phyloP scores from a whole-genome alignment of 2,329 filamentous ascomycete genomes.

The Drechslerella stenobrocha region DNA sequence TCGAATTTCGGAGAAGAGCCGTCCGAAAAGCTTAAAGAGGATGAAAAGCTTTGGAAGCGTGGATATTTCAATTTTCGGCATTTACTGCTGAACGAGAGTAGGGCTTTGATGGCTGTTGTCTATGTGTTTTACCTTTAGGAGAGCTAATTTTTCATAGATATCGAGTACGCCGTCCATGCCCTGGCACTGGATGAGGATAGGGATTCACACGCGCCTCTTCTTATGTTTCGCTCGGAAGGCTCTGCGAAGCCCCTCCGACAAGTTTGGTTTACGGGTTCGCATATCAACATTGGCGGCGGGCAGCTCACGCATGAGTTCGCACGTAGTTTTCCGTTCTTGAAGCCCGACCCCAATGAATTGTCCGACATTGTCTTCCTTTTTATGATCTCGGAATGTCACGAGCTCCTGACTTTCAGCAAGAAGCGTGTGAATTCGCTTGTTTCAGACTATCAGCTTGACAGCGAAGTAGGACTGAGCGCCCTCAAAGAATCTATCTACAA shows the following conservation, averaged over 20 bases:
- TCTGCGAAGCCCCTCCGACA: conserved; percentile 20
- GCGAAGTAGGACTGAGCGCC: not conserved
- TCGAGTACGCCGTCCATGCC: conserved; percentile 65
- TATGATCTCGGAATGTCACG: conserved; percentile 59
- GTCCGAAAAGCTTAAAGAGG: not conserved
- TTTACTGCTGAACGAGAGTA: conserved; percentile 33
- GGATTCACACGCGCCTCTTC: conserved; percentile 23
- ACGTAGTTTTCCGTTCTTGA: conserved; percentile 43
- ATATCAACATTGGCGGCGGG: conserved; percentile 59
- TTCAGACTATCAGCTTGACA: conserved; percentile 7
- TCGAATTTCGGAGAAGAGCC: conserved; percentile 15
- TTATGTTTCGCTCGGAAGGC: conserved; percentile 30
- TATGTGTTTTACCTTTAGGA: too few relatives aligned
- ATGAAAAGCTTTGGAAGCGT: conserved; percentile 23
- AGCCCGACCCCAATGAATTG: conserved; percentile 24
- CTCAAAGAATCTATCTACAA: conserved; percentile 14
- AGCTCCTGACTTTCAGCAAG: conserved; percentile 55
- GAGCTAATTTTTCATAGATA: conserved; percentile 55
- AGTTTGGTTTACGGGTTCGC: conserved; percentile 62
- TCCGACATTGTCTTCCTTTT: conserved; percentile 58
- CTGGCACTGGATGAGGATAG: conserved; percentile 65
- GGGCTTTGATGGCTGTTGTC: too few relatives aligned
- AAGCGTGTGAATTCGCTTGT: conserved; percentile 52
- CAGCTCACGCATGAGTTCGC: conserved; percentile 59
- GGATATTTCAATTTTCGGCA: conserved; percentile 29